Percentiles rank a stretch among this genome's conserved stretches.
Conservation (phyloP, 352 stramenopile species). For the Phytophthora fragariaefolia region DNA sequence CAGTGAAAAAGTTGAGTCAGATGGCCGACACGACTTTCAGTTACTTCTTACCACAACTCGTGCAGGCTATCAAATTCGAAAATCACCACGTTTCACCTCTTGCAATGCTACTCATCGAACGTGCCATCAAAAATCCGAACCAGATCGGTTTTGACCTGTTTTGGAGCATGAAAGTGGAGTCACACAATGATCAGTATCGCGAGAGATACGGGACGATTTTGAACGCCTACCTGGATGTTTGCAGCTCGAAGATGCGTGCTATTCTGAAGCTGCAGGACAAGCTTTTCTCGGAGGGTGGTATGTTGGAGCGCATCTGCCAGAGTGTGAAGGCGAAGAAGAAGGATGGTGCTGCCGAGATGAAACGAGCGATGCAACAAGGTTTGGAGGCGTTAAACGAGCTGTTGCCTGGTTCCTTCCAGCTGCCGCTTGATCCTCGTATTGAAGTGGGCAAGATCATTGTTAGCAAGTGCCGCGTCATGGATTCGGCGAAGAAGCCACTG, state of each 20-base stretch:
- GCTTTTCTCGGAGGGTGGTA: conserved; percentile 72
- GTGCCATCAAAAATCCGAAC: conserved; percentile 84
- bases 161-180: conserved; percentile 87
- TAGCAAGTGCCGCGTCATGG: conserved; percentile 85
- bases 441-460: conserved; percentile 80
- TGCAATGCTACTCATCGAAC: conserved; percentile 73
- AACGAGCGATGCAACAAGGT: conserved; percentile 70
- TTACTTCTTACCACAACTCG: conserved; percentile 87
- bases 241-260: conserved; percentile 88
- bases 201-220: conserved; percentile 79
- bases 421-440: conserved; percentile 77
- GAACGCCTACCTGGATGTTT: conserved; percentile 79
- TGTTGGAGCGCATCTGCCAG: conserved; percentile 80
- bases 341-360: conserved; percentile 72
- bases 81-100: conserved; percentile 81
- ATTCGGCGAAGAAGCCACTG: conserved; percentile 83
- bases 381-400: conserved; percentile 80
- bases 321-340: conserved; percentile 81
- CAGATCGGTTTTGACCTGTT: conserved; percentile 88
- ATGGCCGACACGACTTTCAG: conserved; percentile 88
- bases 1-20: conserved; percentile 65
- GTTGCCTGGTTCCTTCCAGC: conserved; percentile 81
- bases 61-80: conserved; percentile 90
- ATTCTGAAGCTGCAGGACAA: conserved; percentile 91
- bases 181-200: conserved; percentile 70